phyloP scores from a whole-genome alignment of 148 eudicot genomes.

The Selenicereus undatus region DNA sequence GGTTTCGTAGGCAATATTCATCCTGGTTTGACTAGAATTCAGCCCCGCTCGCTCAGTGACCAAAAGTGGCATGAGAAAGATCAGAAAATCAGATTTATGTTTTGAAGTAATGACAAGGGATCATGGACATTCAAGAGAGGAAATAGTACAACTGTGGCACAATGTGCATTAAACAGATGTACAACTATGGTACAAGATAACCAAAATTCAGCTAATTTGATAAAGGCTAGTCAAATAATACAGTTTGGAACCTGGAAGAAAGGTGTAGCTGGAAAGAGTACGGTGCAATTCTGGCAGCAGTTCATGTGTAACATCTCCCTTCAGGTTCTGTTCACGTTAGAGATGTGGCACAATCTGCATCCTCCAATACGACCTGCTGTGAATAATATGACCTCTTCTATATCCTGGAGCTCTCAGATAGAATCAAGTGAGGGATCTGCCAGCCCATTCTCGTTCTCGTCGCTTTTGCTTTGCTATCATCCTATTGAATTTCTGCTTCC shows the following conservation, averaged over 20 bases:
- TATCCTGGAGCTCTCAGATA: neutral
- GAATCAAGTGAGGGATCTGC: slow-evolving; percentile 76
- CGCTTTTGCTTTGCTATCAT: slow-evolving; percentile 87
- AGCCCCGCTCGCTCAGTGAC: no score
- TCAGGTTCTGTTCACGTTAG: neutral
- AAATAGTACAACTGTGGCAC: no score
- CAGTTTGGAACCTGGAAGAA: neutral
- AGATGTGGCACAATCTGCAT: neutral
- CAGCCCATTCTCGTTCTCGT: slow-evolving; percentile 93
- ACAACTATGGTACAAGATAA: neutral
- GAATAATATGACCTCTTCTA: neutral
- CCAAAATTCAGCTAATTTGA: slow-evolving; percentile 6
- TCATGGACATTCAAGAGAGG: slow-evolving; percentile 30
- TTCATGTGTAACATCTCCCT: neutral
- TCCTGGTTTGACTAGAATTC: no score
- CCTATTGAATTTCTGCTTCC: slow-evolving; percentile 89
- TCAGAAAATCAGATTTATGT: no score
- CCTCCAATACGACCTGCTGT: neutral
- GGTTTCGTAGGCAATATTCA: no score
- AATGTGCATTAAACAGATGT: no score
- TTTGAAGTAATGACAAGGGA: neutral
- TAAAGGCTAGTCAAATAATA: neutral
- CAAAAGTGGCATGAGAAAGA: no score
- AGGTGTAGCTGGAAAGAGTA: neutral
- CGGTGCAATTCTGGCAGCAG: neutral